Base-by-base conservation (phyloP, 2,329 filamentous ascomycete species). In the Hypoxylon sp. region DNA sequence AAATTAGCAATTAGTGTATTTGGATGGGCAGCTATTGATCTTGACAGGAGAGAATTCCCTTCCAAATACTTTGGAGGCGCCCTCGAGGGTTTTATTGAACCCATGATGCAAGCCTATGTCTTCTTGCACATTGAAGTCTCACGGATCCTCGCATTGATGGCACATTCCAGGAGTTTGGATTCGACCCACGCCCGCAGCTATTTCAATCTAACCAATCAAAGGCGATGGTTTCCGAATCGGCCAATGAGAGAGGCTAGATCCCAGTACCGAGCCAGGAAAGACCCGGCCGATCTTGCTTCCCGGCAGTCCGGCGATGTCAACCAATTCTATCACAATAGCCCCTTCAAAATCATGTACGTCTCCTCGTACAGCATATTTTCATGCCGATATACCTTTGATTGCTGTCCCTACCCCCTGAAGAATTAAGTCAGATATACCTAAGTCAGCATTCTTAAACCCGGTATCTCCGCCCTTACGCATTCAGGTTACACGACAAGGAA, bases 141-240 rank as follows among this genome's bases (percentile, higher is more conserved):
- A 43, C 17, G 14, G 1, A 9, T 17, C 21, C 19, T 11, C 7
- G 11, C 45, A 49, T 28, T 34, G 48, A 11, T 34, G 19, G 48
- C 48, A 14, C 55, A 38, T 36, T 7, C 25, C 30, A n/a, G 30
- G 11, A 49, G 57, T 13, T 45, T 21, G 21, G 19, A 9, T 23
- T 30, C 23, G 21, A n/a, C 34, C 41, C 23, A 45, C 17, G n/a
- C 28, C 21, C 25, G 11, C n/a, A 30, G 41, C 23, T 30, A 32
- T 41, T 19, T 43, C 28, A n/a, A 28, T 17, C 10, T 30, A 28
- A 4, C 66, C 66, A 69, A 69, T 69, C 63, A 69, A 2, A 48
- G 49, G 11, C 23, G 17, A 45, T 36, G 45, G 21, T 63, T 66
- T 63, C 53, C 63, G 66, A 69, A 17, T 34, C 0, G 11, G 21